Base-by-base conservation (phyloP, 1,284 basidiomycete species). In the Puccinia polysora region DNA sequence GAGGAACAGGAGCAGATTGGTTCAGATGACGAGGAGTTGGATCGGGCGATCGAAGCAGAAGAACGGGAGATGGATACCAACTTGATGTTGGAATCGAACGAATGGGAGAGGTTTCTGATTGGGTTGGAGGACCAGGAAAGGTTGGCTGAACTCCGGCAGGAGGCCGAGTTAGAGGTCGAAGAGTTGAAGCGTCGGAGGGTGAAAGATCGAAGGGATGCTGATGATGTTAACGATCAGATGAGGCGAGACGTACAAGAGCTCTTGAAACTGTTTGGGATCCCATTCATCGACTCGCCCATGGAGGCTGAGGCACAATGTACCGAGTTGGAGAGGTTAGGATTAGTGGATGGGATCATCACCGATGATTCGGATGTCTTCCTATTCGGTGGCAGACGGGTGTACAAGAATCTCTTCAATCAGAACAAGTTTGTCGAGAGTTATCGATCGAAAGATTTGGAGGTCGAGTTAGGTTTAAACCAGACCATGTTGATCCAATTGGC, bases 381-480 rank as follows among this genome's bases (percentile, higher is more conserved):
- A 55, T 99, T 99, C 76, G 58, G 56, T 25, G 95, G 90, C 18
- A 83, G 85, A 73, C 87, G 91, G 32, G 91, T 98, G 52, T 97
- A 90, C 84, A 96, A 96, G 81, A 97, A 99, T 80, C 96, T 99
- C 89, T 99, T 99, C 83, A 97, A 97, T 81, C 92, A 97, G 81
- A 90, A 90, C 73, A 97, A 97, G 83, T 96, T 91, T 8, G 95
- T 97, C 73, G 95, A 98, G 80, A 94, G 92, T 78, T 98, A 96
- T 82, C 82, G 96, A 40, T 82, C 88, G 5, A 82, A 86, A 0
- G 96, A 99, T 79, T 84, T 98, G 67, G 84, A 86, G 63, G 86
- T 93, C 50, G 96, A 98, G 80, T 83, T 98, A 5, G 89, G 91
- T 0, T 83, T 99, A 15, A 89, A 90, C 69, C 85, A 92, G 32